These are phyloP conservation scores for Fagus sylvatica DNA, from an alignment of 306 rosid species.

Conservation along the genomic window DNA sequence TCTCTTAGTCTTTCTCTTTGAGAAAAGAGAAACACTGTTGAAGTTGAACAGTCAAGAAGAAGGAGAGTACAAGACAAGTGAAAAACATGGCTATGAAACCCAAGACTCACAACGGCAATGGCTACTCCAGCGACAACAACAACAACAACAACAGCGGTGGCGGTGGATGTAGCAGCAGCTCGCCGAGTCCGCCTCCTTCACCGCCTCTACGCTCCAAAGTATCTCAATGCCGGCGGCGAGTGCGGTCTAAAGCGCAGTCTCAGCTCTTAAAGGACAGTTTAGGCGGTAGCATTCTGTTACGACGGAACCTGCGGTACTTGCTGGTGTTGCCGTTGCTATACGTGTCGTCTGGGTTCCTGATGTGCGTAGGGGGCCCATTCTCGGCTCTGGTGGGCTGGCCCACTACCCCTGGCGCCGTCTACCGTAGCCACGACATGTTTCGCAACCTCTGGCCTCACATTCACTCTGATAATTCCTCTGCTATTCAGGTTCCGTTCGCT, in stretches of 20 bases:
- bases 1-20: conserved; percentile 8
- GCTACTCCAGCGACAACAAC: conserved; percentile 43
- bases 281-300: conserved; percentile 51
- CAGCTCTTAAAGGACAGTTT: conserved; percentile 31
- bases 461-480: conserved; percentile 69
- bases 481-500: conserved; percentile 70
- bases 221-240: conserved; percentile 54
- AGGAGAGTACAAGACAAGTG: too few species aligned
- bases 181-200: conserved; percentile 88
- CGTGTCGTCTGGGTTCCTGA: conserved; percentile 74
- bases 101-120: conserved; percentile 48
- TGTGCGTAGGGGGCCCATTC: conserved; percentile 83
- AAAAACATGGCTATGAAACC: conserved; percentile 48
- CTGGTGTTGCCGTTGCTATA: conserved; percentile 74
- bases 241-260: conserved; percentile 53
- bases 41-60: too few species aligned
- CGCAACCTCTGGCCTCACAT: conserved; percentile 61
- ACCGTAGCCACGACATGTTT: conserved; percentile 70
- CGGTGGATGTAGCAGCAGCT: conserved; percentile 41
- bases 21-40: not conserved
- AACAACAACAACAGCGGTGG: conserved; percentile 29
- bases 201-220: conserved; percentile 57
- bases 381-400: conserved; percentile 57
- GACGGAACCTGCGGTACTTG: conserved; percentile 71
- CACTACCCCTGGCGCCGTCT: conserved; percentile 82